Evolutionary conservation across 2,329 filamentous ascomycete genomes (phyloP).

Genomic region (Cladosporium sp.): DNA sequence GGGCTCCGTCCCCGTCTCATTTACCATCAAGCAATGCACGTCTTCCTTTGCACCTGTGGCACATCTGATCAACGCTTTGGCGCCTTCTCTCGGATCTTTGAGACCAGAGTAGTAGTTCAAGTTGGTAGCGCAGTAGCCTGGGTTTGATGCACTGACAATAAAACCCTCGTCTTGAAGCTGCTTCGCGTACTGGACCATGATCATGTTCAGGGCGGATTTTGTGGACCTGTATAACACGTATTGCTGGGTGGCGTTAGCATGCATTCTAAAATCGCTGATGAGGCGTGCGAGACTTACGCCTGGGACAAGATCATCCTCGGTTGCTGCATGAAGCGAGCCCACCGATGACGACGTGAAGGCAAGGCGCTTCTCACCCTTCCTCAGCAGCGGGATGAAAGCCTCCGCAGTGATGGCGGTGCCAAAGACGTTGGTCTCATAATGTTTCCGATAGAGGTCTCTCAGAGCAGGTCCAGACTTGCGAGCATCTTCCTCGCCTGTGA

Average conservation of each 20-base stretch:
- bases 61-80: constrained; percentile 21
- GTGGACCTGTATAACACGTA: constrained; percentile 31
- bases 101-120: constrained; percentile 21
- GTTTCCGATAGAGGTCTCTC: constrained; percentile 25
- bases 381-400: constrained; percentile 41
- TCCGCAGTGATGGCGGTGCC: constrained; percentile 40
- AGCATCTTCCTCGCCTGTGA: constrained; percentile 8
- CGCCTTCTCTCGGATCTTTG: constrained; percentile 27
- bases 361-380: constrained; percentile 33
- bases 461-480: constrained; percentile 17
- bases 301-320: neutral
- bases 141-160: constrained; percentile 32
- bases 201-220: constrained; percentile 41
- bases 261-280: constrained; percentile 31
- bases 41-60: constrained; percentile 20
- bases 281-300: constrained; percentile 26
- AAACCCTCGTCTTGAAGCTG: constrained; percentile 33
- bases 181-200: constrained; percentile 41
- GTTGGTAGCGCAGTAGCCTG: constrained; percentile 18
- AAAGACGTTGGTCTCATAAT: constrained; percentile 41
- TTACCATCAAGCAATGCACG: constrained; percentile 21
- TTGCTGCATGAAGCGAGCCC: constrained; percentile 14
- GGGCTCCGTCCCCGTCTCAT: constrained; percentile 20
- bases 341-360: constrained; percentile 24
- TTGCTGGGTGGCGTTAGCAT: neutral